Evolutionary conservation across 306 rosid species (phyloP).

Genomic region (Vigna radiata): DNA sequence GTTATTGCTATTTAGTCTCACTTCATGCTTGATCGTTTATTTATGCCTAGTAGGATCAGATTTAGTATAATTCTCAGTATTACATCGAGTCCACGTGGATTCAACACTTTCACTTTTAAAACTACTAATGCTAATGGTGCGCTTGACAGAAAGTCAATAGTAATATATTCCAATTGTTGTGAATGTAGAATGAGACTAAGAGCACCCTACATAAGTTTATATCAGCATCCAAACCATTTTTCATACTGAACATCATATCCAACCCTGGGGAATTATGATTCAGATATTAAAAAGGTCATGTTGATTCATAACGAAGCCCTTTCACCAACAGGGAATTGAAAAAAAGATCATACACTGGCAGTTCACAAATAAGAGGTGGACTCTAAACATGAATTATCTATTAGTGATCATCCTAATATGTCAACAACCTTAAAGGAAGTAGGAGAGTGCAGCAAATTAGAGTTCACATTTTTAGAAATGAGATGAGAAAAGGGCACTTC

Average conservation of each 20-base stretch:
- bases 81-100: too few relatives aligned
- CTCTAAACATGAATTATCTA: conserved; percentile 23
- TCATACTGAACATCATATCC: conserved; percentile 20
- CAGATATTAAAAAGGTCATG: conserved; percentile 7
- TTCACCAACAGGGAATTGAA: conserved; percentile 14
- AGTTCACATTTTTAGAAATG: conserved; percentile 25
- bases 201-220: background rate
- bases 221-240: conserved; percentile 4
- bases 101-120: too few relatives aligned
- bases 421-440: conserved; percentile 2
- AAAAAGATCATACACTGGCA: conserved; percentile 15
- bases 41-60: too few relatives aligned
- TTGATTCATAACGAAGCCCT: background rate
- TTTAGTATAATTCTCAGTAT: too few relatives aligned
- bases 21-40: too few relatives aligned
- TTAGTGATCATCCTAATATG: background rate
- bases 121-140: too few relatives aligned
- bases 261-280: conserved; percentile 13
- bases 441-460: background rate
- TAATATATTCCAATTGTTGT: background rate
- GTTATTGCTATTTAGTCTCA: too few relatives aligned
- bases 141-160: too few relatives aligned
- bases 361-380: conserved; percentile 13
- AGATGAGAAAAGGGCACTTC: conserved; percentile 21
- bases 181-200: background rate